These are phyloP conservation scores for Grosmannia penicillata DNA, from an alignment of 2,329 filamentous ascomycete species.

Conservation along the genomic window DNA sequence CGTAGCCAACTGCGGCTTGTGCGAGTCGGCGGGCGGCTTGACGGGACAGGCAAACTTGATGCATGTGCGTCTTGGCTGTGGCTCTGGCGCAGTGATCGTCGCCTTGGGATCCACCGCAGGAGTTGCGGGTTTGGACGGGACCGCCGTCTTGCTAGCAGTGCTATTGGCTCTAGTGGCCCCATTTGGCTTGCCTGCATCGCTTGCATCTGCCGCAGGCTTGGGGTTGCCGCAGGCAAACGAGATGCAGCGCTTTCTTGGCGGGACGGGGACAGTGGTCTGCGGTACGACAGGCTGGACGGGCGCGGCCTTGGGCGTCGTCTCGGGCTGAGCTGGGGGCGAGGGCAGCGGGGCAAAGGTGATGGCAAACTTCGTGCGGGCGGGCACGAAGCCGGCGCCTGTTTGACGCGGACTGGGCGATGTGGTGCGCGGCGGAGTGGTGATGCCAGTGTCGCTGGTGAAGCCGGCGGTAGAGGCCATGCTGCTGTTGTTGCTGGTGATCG, in stretches of 20 bases:
- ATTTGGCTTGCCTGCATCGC: no score
- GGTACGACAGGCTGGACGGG: conserved; percentile 22
- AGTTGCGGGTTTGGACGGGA: no score
- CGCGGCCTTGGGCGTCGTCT: conserved; percentile 9
- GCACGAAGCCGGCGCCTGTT: conserved; percentile 34
- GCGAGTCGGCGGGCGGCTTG: conserved; percentile 29
- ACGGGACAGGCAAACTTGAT: conserved; percentile 66
- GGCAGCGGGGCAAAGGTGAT: not conserved
- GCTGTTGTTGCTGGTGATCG: conserved; percentile 61
- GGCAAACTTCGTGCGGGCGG: conserved; percentile 1
- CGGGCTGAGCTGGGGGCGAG: conserved; percentile 3
- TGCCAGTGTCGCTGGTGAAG: conserved; percentile 83
- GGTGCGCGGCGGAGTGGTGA: conserved; percentile 79
- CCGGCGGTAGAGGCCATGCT: conserved; percentile 78
- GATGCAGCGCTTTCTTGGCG: conserved; percentile 75
- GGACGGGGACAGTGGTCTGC: conserved; percentile 27
- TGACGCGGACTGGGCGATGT: conserved; percentile 82
- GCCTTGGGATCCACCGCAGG: conserved; percentile 5
- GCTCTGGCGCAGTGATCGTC: conserved; percentile 17
- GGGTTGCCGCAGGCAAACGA: conserved; percentile 68
- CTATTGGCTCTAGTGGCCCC: no score
- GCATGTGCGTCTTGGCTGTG: conserved; percentile 37
- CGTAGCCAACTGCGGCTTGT: conserved; percentile 14
- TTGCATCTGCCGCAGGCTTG: conserved; percentile 41
- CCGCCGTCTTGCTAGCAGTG: no score